Base-by-base conservation (phyloP, 2,329 filamentous ascomycete genomes). In the Neodidymelliopsis sp. region DNA sequence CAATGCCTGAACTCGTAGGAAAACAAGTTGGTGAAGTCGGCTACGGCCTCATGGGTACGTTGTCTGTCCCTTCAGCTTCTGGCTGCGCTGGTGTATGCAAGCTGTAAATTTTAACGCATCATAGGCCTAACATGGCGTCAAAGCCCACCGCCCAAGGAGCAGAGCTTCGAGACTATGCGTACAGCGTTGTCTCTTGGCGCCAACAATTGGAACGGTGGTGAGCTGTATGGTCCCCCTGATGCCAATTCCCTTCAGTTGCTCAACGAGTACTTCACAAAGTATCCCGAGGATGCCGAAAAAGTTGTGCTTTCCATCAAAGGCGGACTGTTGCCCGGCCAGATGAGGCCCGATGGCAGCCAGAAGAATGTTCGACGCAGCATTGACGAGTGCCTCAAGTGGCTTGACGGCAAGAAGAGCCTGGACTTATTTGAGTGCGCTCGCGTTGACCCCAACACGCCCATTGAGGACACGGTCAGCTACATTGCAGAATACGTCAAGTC, bases 261-360 rank as follows among this genome's bases (percentile, higher is more conserved):
- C 18, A 74, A 75, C 16, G 75, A 74, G 38, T 82, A 82, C 62
- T 82, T 82, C 57, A 72, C 71, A 19, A 74, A 77, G 56, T 78
- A 81, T 53, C 79, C 80, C 5, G 73, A 74, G 25, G 78, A 82
- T 56, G 77, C 76, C 0, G 63, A 73, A 22, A 79, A 79, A 54
- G 74, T 81, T n/a, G 74, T 79, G 8, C 55, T 82, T 13, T 76
- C 70, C n/a, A 77, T 82, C 69, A 81, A 81, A 57, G 77, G 79
- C 8, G 78, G 76, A 4, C 25, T 70, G 16, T 60, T 70, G 46
- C 62, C 60, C 6, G 71, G 71, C 4, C 52, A 56, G 13, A 45
- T 76, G 50, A 60, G 39, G 4, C 71, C 73, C 0, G 74, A 79
- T 56, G 76, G 76, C 29, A 70, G 65, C 27, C 63, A 64, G 23